phyloP scores from a whole-genome alignment of 345 rosid species.

The Pelargonium nanum region DNA sequence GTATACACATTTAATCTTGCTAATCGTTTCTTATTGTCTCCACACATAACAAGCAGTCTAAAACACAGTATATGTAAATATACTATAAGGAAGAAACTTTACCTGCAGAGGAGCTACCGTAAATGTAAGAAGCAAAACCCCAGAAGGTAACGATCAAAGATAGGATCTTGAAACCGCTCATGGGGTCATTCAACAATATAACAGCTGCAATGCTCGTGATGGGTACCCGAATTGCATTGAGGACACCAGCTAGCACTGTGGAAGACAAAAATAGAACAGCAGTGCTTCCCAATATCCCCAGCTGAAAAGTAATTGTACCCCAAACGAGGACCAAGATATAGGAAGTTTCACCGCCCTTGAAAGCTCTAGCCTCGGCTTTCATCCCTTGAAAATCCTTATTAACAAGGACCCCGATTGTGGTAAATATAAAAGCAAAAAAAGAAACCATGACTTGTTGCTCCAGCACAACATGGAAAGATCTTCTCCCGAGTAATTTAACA shows the following conservation, averaged over 20 bases:
- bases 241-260: constrained; percentile 72
- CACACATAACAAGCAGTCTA: too few relatives aligned
- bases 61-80: neutral
- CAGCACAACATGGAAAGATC: constrained; percentile 74
- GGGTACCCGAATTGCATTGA: constrained; percentile 80
- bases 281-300: constrained; percentile 64
- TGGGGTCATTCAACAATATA: constrained; percentile 62
- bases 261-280: constrained; percentile 66
- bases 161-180: constrained; percentile 83
- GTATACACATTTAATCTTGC: too few relatives aligned
- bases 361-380: constrained; percentile 35
- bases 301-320: constrained; percentile 61
- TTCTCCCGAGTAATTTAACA: constrained; percentile 52
- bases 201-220: constrained; percentile 68
- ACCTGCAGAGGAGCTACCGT: constrained; percentile 32
- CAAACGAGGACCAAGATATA: constrained; percentile 47
- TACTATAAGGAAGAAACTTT: constrained; percentile 13
- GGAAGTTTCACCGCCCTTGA: constrained; percentile 39
- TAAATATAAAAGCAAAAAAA: constrained; percentile 46
- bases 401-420: constrained; percentile 50
- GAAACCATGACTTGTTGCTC: constrained; percentile 89
- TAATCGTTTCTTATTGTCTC: too few relatives aligned
- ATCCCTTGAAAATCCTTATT: constrained; percentile 46
- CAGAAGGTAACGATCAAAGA: constrained; percentile 70
- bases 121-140: constrained; percentile 73